These are phyloP conservation scores for Amoebophrya sp. DNA, from an alignment of 169 alveolate species.

Conservation along the genomic window DNA sequence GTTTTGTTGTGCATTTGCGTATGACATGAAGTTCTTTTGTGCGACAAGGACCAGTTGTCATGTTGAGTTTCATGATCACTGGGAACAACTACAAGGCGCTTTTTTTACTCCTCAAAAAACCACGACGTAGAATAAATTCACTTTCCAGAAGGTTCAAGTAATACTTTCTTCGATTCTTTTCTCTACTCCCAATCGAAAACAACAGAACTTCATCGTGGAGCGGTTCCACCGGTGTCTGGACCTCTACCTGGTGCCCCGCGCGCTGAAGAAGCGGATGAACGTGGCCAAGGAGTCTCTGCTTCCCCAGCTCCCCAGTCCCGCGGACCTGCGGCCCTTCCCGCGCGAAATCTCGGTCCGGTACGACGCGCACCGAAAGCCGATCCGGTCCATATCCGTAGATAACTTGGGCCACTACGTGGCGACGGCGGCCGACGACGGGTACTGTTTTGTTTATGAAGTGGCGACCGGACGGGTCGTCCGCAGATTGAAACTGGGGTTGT, in stretches of 20 bases:
- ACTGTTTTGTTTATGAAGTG: not conserved
- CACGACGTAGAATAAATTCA: too few relatives aligned
- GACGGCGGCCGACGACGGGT: not conserved
- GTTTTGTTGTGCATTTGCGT: too few relatives aligned
- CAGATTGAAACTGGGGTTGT: not conserved
- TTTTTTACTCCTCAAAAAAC: too few relatives aligned
- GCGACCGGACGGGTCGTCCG: not conserved
- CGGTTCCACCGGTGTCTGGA: slow-evolving; percentile 86
- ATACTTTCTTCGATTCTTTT: too few relatives aligned
- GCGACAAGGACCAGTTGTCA: too few relatives aligned
- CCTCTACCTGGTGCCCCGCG: slow-evolving; percentile 83
- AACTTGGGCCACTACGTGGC: not conserved
- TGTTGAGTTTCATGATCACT: too few relatives aligned
- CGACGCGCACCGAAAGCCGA: not conserved
- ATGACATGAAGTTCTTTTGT: too few relatives aligned
- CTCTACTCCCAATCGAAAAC: too few relatives aligned
- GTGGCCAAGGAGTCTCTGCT: slow-evolving; percentile 52
- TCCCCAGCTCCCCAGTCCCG: slow-evolving; percentile 50
- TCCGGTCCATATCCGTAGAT: not conserved
- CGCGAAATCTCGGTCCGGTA: not conserved
- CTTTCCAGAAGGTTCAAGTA: too few relatives aligned
- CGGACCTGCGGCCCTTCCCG: slow-evolving; percentile 49
- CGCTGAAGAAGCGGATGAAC: slow-evolving; percentile 73
- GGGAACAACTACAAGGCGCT: too few relatives aligned
- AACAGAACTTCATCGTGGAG: slow-evolving; percentile 60